phyloP scores from a whole-genome alignment of 331 rosid genomes.

The Acacia pycnantha region DNA sequence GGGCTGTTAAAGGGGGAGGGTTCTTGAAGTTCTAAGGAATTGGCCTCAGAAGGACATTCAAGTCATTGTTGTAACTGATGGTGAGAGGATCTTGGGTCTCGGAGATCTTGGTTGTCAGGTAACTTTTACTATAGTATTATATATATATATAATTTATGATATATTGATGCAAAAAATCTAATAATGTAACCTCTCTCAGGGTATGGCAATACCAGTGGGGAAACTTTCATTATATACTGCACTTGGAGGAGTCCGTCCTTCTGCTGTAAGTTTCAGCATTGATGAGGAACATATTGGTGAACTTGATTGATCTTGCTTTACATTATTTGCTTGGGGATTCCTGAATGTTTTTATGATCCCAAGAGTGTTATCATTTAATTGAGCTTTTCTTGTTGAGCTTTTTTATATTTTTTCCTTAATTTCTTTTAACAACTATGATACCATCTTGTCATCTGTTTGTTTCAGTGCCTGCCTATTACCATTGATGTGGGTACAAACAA shows the following conservation, averaged over 20 bases:
- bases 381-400: neutral
- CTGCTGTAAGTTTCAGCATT: slow-evolving; percentile 59
- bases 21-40: slow-evolving; percentile 91
- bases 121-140: slow-evolving; percentile 16
- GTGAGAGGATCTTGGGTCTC: slow-evolving; percentile 92
- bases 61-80: slow-evolving; percentile 97
- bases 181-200: slow-evolving; percentile 46
- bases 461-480: slow-evolving; percentile 96
- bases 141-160: neutral
- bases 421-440: slow-evolving; percentile 9
- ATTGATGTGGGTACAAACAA: slow-evolving; percentile 99
- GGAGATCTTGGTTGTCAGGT: slow-evolving; percentile 99
- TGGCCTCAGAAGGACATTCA: slow-evolving; percentile 97
- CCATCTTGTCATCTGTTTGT: slow-evolving; percentile 23
- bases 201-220: slow-evolving; percentile 98
- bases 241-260: slow-evolving; percentile 96
- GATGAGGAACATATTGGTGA: neutral
- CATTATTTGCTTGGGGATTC: slow-evolving; percentile 2
- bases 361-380: neutral
- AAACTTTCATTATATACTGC: slow-evolving; percentile 91
- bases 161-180: neutral
- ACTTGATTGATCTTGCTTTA: neutral
- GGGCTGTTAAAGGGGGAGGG: slow-evolving; percentile 62
- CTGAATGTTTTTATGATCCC: slow-evolving; percentile 8
- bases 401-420: neutral